phyloP scores from a whole-genome alignment of 345 rosid species.

The Corchorus olitorius region DNA sequence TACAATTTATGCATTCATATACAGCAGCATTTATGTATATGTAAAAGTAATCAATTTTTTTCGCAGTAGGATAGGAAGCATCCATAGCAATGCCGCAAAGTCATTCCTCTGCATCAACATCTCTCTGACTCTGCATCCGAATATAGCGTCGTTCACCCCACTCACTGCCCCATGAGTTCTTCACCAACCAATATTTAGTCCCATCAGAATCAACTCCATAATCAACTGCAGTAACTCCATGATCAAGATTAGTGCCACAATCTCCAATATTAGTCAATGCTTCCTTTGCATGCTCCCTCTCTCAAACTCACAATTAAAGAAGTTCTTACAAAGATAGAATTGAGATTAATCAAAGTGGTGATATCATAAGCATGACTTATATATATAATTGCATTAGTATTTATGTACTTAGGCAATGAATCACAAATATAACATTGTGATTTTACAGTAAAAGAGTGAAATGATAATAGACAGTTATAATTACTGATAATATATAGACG shows the following conservation, averaged over 20 bases:
- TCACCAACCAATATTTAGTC: conserved; percentile 43
- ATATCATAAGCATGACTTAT: too few species aligned
- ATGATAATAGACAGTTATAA: too few species aligned
- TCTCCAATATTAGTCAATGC: too few species aligned
- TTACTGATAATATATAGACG: background rate
- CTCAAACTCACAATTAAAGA: too few species aligned
- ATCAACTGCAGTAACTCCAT: conserved; percentile 40
- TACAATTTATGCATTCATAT: too few species aligned
- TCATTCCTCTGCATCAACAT: conserved; percentile 19
- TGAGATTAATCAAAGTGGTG: too few species aligned
- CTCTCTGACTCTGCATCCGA: conserved; percentile 40
- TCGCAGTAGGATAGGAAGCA: conserved; percentile 33
- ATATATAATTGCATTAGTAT: too few species aligned
- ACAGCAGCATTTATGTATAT: background rate
- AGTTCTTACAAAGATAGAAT: too few species aligned
- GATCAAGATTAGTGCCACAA: conserved; percentile 41
- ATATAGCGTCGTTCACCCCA: conserved; percentile 52
- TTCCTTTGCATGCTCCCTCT: too few species aligned
- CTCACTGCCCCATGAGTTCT: conserved; percentile 44
- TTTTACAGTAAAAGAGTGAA: background rate
- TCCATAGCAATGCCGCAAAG: conserved; percentile 48
- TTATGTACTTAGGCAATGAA: too few species aligned
- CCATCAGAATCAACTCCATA: conserved; percentile 26
- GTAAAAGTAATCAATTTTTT: background rate
- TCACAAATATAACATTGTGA: background rate